Conservation (phyloP, 106 monocot species). For the Dioscorea zingiberensis region DNA sequence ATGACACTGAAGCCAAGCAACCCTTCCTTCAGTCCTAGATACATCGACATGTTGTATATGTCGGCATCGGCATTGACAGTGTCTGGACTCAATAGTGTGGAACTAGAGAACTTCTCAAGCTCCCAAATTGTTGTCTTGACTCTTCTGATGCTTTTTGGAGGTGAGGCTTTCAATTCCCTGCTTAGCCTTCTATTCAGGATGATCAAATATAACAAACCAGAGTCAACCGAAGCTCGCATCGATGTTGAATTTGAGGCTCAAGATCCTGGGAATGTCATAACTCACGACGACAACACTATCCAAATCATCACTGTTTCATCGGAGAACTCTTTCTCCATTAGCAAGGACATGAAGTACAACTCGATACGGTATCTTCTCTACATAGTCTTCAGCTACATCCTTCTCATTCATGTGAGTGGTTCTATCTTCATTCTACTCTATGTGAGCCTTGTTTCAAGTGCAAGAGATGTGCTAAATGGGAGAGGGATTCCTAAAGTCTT, state of each 20-base stretch:
- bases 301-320: no score
- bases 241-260: no score
- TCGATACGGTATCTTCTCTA: conserved; percentile 4
- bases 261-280: no score
- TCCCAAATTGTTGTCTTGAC: conserved; percentile 36
- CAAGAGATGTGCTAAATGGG: conserved; percentile 13
- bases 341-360: neutral
- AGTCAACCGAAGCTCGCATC: neutral
- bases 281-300: no score
- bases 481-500: conserved; percentile 18
- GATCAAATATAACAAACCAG: neutral
- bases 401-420: conserved; percentile 13
- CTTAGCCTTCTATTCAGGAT: conserved; percentile 15
- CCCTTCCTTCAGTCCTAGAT: conserved; percentile 1
- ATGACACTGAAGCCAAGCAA: conserved; percentile 15
- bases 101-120: conserved; percentile 43
- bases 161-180: conserved; percentile 39
- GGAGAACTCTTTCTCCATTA: neutral
- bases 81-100: conserved; percentile 29
- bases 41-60: conserved; percentile 54
- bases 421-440: conserved; percentile 13
- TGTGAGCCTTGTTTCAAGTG: conserved; percentile 8
- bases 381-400: conserved; percentile 21
- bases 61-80: conserved; percentile 40
- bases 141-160: conserved; percentile 44